Evolutionary conservation across 306 rosid genomes (phyloP).

Genomic region (Fragaria ananassa): DNA sequence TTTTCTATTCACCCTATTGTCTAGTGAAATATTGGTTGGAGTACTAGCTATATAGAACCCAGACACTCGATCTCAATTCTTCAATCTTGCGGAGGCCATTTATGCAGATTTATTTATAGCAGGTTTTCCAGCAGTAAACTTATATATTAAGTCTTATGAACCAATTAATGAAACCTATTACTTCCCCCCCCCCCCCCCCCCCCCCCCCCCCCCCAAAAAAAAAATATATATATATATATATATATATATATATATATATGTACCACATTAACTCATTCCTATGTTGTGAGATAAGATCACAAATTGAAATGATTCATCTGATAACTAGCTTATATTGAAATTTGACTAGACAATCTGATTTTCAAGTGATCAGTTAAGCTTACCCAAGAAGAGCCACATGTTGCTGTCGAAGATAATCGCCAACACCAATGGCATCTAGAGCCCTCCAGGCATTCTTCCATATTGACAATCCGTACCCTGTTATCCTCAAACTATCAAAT

Average conservation of each 20-base stretch:
- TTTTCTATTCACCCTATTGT: no score
- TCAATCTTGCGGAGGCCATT: neutral
- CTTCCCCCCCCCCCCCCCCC: no score
- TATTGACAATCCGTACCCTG: conserved; percentile 51
- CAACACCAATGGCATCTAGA: conserved; percentile 63
- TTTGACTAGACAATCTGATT: neutral
- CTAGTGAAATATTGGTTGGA: no score
- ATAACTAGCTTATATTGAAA: neutral
- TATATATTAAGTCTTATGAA: no score
- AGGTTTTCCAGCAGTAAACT: no score
- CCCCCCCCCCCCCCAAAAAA: no score
- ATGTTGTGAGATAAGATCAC: no score
- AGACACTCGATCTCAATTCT: neutral
- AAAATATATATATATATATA: no score
- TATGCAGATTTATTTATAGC: neutral
- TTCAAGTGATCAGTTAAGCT: neutral
- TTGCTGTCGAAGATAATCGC: conserved; percentile 45
- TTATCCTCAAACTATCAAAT: conserved; percentile 45
- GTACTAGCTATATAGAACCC: neutral
- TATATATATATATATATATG: no score
- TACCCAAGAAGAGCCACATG: conserved; percentile 49
- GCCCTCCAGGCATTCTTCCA: conserved; percentile 85
- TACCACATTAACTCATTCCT: no score
- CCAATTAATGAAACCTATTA: no score
- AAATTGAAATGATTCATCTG: no score